Evolutionary conservation across 2,329 filamentous ascomycete species (phyloP), one percentile per base, ranked within the genome.

Genomic region (Penicillium griseofulvum): DNA sequence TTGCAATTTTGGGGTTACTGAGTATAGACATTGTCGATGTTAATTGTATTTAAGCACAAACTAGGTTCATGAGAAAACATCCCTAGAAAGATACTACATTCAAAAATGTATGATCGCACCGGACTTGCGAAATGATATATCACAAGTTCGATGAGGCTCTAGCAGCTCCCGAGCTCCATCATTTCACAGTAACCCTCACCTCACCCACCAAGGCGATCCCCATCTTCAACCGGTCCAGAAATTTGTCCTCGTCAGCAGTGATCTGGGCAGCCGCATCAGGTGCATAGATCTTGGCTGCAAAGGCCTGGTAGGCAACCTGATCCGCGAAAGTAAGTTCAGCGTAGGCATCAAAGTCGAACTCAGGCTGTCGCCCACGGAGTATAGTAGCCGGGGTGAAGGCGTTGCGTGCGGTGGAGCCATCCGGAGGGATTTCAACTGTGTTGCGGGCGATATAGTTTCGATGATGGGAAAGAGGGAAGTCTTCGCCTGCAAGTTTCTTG

Each of bases 211-310:
- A 26, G 9, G 36, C 42, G 6, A 53, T 41, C 11, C 36, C 39
- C 36, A 54, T 39, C 52, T 45, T 56, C 17, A 55, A 38, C n/a
- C 57, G 59, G 33, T 63, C 61, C 36, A 58, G 43, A 26, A 63
- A 60, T 37, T 43, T 29, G 22, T 60, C 59, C 55, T 62, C 61
- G 10, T 66, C 64, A 1, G 58, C 62, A 2, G 54, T 57, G 31
- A 67, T 62, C 54, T 58, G 54, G 12, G 56, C 55, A 8, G 55
- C 58, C 17, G 42, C 47, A 14, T 63, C 62, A 5, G 64, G 57
- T 5, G 41, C 54, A 26, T 45, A 48, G 1, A 57, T 41, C 26
- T 48, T 59, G 1, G 58, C 49, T 19, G 49, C 44, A 24, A 58
- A 62, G 14, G 49, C 54, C 31, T 58, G 49, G 9, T 60, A 57